Base-by-base conservation (phyloP, 352 stramenopile genomes). In the Globisporangium heterothallicum region DNA sequence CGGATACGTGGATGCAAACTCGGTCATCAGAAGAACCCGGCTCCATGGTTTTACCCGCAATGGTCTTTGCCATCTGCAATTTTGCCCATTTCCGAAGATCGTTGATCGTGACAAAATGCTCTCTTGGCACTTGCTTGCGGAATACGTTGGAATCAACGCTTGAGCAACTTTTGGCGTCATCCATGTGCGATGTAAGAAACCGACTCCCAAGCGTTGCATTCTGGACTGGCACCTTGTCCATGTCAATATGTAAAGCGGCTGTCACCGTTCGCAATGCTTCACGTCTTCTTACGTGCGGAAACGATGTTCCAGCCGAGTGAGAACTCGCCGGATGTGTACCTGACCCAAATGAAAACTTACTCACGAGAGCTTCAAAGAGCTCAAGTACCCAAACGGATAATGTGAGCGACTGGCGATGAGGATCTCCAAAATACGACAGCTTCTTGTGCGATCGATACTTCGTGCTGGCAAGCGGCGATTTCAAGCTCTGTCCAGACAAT, bases 1-100 rank as follows among this genome's bases (percentile, higher is more conserved):
- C 32, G n/a, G 32, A 42, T 26, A 76, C 53, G 45, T 64, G 42
- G 24, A 56, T 42, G 6, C 40, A 3, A 12, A 35, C 46, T 51
- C 24, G 40, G 1, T 45, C 24, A 38, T 45, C 32, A 38, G 32
- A 18, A n/a, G n/a, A 38, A n/a, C n/a, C 3, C 29, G 41, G 12
- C 26, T 16, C 26, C 25, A 1, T 36, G 1, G 5, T 19, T 19
- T 44, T 10, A 14, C 56, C 45, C 49, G 18, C 34, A 40, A 38
- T 46, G 4, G 27, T n/a, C 25, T 36, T 24, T 8, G 18, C n/a
- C 12, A 57, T 42, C 6, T 18, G 34, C 22, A 6, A 1, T 22
- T 38, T 19, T 2, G 14, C 41, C 50, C 50, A 57, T 14, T 50
- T 27, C 21, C 50, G 9, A 7, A 59, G 43, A 18, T 53, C 43